These are phyloP conservation scores for Gastrodia elata DNA, from an alignment of 106 monocot species.

Conservation along the genomic window DNA sequence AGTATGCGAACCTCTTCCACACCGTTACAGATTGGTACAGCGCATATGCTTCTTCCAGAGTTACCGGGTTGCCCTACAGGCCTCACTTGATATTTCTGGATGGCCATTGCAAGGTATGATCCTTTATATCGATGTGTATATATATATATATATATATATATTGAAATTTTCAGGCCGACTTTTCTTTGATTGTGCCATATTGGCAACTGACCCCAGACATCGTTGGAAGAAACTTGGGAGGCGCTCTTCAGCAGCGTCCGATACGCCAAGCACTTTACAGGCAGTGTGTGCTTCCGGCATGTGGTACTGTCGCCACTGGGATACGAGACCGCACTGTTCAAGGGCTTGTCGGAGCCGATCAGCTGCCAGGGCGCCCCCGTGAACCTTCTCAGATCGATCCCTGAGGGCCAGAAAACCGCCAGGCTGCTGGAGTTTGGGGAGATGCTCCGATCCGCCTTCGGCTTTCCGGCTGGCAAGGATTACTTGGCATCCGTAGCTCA, in stretches of 20 bases:
- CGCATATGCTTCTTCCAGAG: slow-evolving; percentile 84
- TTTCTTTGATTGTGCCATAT: neutral
- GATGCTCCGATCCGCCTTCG: slow-evolving; percentile 65
- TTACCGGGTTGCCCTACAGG: slow-evolving; percentile 46
- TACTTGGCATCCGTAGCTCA: slow-evolving; percentile 17
- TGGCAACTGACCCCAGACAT: slow-evolving; percentile 41
- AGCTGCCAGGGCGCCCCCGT: slow-evolving; percentile 61
- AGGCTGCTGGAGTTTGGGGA: slow-evolving; percentile 87
- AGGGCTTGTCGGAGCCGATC: slow-evolving; percentile 60
- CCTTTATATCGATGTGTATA: no score
- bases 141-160: no score
- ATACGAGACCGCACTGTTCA: slow-evolving; percentile 91
- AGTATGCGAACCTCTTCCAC: slow-evolving; percentile 98
- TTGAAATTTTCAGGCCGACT: neutral
- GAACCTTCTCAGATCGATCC: slow-evolving; percentile 24
- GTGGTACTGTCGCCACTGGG: slow-evolving; percentile 78
- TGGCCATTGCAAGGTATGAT: slow-evolving; percentile 92
- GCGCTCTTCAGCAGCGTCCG: slow-evolving; percentile 73
- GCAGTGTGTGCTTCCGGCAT: slow-evolving; percentile 81
- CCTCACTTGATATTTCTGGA: slow-evolving; percentile 87
- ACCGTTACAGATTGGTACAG: slow-evolving; percentile 98
- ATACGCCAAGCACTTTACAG: slow-evolving; percentile 81
- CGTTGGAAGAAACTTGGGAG: slow-evolving; percentile 83
- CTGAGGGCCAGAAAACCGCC: slow-evolving; percentile 51
- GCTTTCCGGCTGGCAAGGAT: slow-evolving; percentile 22